Evolutionary conservation across 225 moss, liverwort and hornwort species (phyloP).

Genomic region (Bryoerythrophyllum caledonicum): DNA sequence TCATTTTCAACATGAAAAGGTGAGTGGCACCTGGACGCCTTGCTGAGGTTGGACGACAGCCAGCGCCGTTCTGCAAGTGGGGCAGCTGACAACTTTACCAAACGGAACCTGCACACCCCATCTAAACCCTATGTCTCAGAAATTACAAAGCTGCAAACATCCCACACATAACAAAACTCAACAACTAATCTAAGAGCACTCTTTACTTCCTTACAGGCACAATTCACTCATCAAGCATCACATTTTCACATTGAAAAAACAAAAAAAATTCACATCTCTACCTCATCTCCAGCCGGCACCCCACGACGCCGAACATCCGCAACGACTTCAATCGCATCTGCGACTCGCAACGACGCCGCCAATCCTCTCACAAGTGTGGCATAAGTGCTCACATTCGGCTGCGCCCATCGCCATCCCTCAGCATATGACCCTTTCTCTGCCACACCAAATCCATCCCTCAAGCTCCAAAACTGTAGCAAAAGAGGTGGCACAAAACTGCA

Average conservation of each 20-base stretch:
- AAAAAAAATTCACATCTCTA: constrained; percentile 18
- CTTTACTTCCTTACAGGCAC: background rate
- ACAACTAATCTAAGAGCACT: no score
- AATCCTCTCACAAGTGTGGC: constrained; percentile 83
- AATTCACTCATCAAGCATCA: background rate
- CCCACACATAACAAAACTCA: background rate
- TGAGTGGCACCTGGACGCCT: constrained; percentile 78
- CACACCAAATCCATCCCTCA: background rate
- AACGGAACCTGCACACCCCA: constrained; percentile 87
- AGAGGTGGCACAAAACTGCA: no score
- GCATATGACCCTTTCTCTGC: constrained; percentile 39
- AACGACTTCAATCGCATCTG: constrained; percentile 83
- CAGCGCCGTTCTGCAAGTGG: constrained; percentile 85
- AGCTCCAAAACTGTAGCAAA: no score
- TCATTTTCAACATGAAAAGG: background rate
- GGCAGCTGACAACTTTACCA: constrained; percentile 91
- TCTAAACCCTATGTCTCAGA: constrained; percentile 55
- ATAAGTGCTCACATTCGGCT: constrained; percentile 77
- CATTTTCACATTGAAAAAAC: background rate
- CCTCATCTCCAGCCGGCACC: constrained; percentile 97
- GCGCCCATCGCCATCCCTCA: constrained; percentile 84
- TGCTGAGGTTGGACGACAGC: constrained; percentile 98
- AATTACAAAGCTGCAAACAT: constrained; percentile 32
- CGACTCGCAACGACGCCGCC: constrained; percentile 89
- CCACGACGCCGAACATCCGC: constrained; percentile 91